Base-by-base conservation (phyloP, 179 eudicot genomes). In the Sideroxylon spinosum region DNA sequence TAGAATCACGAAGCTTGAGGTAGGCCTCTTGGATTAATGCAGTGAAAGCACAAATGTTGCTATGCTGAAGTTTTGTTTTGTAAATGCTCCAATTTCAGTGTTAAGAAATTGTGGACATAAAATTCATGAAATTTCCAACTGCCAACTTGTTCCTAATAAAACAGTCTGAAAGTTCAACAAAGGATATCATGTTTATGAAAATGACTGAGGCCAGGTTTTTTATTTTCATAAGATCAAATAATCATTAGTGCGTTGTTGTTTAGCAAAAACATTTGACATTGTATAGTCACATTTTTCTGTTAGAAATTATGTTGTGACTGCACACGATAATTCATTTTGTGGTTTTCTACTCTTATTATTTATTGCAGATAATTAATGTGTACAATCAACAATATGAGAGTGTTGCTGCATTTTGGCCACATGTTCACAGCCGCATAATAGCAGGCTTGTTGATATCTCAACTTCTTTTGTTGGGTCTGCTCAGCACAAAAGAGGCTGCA, bases 331-430 rank as follows among this genome's bases (percentile, higher is more conserved):
- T 44, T 56, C 28, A 37, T 3, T 9, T 52, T 77, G 1, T 26
- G 12, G 7, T 71, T 71, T 79, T 62, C 25, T 32, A 26, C 22
- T 49, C 37, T 62, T 61, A 13, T 74, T 74, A 68, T 50, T 68
- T 53, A 57, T 50, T 76, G 76, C 91, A 94, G 98, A 85, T 92
- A 57, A 94, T 94, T 61, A 94, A 94, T 82, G 97, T 94, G 78
- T 94, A 93, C 85, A 78, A 91, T 86, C 98, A 93, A 82, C 85
- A 56, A 29, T 94, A 94, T 60, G 98, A 94, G 80, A 94, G 98
- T 80, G 97, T 84, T 44, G 98, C 86, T 50, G 97, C 97, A 61
- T 94, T 94, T 62, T 94, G 98, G 98, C 98, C 98, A 26, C 97
- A 94, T 72, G 94, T 94, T 84, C 98, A 94, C 81, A 82, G 85